Evolutionary conservation across 2,329 filamentous ascomycete species (phyloP).

Genomic region (Colletotrichum eleusines): DNA sequence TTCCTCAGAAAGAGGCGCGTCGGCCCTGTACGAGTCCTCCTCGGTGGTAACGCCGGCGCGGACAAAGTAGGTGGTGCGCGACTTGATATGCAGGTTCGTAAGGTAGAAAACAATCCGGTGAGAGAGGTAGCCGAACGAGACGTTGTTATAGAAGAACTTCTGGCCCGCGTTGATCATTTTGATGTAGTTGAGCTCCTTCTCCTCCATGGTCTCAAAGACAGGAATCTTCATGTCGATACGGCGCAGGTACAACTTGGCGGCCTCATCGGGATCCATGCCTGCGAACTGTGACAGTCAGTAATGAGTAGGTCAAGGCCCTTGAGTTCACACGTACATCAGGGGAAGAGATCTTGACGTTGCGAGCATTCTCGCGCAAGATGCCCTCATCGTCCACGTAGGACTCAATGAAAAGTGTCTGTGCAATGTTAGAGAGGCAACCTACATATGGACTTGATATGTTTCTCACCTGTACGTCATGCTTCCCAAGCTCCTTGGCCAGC

Average conservation of each 20-base stretch:
- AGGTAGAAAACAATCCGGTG: conserved; percentile 99
- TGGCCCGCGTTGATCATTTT: conserved; percentile 99
- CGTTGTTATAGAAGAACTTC: conserved; percentile 95
- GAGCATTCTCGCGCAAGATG: conserved; percentile 96
- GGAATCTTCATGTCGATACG: conserved; percentile 94
- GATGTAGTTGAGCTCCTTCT: conserved; percentile 94
- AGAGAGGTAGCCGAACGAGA: conserved; percentile 95
- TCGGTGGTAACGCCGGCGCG: conserved; percentile 88
- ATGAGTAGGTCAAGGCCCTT: conserved; percentile 2
- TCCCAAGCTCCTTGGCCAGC: conserved; percentile 95
- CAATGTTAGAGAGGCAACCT: not conserved
- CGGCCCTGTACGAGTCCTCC: conserved; percentile 91
- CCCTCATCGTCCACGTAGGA: conserved; percentile 93
- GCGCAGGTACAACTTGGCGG: conserved; percentile 89
- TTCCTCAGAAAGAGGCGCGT: conserved; percentile 84
- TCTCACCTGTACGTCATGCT: conserved; percentile 88
- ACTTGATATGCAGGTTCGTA: conserved; percentile 97
- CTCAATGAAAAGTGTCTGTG: conserved; percentile 94
- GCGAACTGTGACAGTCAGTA: conserved; percentile 72
- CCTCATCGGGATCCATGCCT: conserved; percentile 91
- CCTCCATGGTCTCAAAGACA: conserved; percentile 96
- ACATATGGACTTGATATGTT: not conserved
- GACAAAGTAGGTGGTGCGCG: conserved; percentile 91
- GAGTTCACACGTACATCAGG: conserved; percentile 77
- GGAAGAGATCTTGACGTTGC: conserved; percentile 97